Conservation (phyloP, 768 basidiomycete genomes). For the Lactarius hatsudake region DNA sequence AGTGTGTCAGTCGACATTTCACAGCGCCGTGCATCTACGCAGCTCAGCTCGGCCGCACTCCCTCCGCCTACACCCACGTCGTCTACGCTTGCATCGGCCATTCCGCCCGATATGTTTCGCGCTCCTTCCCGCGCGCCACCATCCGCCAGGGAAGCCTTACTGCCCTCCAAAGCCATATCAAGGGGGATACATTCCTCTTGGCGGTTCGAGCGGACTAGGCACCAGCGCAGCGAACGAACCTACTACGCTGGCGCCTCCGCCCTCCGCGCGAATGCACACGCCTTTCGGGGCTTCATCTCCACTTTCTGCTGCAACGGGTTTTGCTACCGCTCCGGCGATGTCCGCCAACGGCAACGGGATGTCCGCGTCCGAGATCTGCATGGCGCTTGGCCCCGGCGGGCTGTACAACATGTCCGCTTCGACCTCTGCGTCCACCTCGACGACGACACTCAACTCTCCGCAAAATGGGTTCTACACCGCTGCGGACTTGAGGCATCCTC, state of each 20-base stretch:
- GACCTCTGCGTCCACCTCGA: slow-evolving; percentile 1
- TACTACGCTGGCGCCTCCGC: background rate
- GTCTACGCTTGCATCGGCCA: background rate
- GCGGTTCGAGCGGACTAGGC: slow-evolving; percentile 14
- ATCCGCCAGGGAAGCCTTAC: background rate
- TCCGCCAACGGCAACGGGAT: background rate
- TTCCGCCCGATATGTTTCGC: background rate
- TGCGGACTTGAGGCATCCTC: background rate
- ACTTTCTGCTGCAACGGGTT: background rate
- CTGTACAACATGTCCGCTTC: background rate
- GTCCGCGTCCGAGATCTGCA: background rate
- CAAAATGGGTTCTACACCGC: slow-evolving; percentile 5
- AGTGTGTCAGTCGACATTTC: background rate
- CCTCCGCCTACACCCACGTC: background rate
- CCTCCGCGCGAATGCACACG: no score
- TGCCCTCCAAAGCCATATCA: slow-evolving; percentile 8
- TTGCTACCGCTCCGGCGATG: background rate
- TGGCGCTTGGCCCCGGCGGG: background rate
- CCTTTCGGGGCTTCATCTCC: background rate
- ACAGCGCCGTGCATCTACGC: background rate
- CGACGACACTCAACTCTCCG: slow-evolving; percentile 8
- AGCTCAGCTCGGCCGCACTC: background rate
- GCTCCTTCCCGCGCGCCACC: background rate
- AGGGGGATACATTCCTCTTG: slow-evolving; percentile 11
- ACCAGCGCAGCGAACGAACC: background rate